phyloP scores from a whole-genome alignment of 129 eudicot species.

The Centaurea solstitialis region DNA sequence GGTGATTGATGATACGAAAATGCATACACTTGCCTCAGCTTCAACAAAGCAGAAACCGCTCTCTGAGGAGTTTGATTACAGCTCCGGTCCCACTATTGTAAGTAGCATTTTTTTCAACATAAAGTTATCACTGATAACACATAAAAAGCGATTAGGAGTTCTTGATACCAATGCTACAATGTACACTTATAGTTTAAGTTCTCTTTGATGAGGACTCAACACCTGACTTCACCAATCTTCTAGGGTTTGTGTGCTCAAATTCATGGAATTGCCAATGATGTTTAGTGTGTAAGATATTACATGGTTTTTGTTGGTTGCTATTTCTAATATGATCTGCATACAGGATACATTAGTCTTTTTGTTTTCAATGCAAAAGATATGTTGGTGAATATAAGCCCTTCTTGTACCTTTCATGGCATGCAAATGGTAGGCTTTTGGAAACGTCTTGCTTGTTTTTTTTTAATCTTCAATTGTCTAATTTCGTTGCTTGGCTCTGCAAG shows the following conservation, averaged over 20 bases:
- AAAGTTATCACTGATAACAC: neutral
- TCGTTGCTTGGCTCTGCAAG: neutral
- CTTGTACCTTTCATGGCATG: neutral
- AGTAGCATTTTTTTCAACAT: constrained; percentile 30
- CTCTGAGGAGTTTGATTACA: constrained; percentile 72
- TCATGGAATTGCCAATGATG: neutral
- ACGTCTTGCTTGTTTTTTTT: neutral
- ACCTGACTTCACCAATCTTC: neutral
- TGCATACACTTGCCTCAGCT: constrained; percentile 98
- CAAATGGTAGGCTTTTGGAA: neutral
- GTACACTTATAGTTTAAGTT: neutral
- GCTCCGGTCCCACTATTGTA: constrained; percentile 87
- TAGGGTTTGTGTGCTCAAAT: neutral
- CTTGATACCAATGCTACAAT: neutral
- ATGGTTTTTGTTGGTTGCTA: neutral
- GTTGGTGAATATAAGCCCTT: too few relatives aligned
- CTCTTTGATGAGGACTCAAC: neutral
- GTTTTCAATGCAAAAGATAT: too few relatives aligned
- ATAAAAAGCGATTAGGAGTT: neutral
- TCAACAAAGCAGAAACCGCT: constrained; percentile 91
- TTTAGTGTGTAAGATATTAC: neutral
- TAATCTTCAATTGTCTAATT: neutral
- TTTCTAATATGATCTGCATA: neutral
- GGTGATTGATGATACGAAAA: constrained; percentile 89
- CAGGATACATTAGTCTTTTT: too few relatives aligned